phyloP scores from a whole-genome alignment of 257 asterid species.

The Solanum dulcamara region DNA sequence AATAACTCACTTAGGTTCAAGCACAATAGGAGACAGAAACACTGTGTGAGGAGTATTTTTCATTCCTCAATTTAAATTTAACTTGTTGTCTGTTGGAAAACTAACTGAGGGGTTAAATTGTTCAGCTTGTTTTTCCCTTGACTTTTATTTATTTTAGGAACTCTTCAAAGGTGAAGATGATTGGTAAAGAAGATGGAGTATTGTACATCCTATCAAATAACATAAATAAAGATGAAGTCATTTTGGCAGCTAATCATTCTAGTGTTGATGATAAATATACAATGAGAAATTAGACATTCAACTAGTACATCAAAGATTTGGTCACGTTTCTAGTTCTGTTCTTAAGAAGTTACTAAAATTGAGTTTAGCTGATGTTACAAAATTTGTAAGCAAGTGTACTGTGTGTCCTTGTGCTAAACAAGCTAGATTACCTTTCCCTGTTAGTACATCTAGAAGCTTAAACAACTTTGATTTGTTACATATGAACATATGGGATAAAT shows the following conservation, averaged over 20 bases:
- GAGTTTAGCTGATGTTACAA: background rate
- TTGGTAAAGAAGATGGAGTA: no score
- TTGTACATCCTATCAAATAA: no score
- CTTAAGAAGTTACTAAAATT: background rate
- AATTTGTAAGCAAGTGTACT: background rate
- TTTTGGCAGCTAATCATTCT: background rate
- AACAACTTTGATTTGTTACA: background rate
- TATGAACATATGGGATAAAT: background rate
- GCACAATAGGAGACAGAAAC: no score
- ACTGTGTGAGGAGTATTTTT: background rate
- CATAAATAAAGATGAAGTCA: background rate
- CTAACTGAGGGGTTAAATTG: background rate
- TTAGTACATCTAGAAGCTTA: background rate
- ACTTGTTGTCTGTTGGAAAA: background rate
- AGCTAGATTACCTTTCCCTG: background rate
- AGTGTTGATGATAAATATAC: no score
- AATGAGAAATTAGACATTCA: background rate
- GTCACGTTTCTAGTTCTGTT: background rate
- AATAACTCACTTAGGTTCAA: no score
- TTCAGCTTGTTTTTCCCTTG: background rate
- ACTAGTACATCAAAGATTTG: background rate
- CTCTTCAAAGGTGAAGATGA: no score
- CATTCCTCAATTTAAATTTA: background rate
- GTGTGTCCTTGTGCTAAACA: background rate
- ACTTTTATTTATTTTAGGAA: no score